phyloP scores from a whole-genome alignment of 306 rosid species.

The Abrus precatorius region DNA sequence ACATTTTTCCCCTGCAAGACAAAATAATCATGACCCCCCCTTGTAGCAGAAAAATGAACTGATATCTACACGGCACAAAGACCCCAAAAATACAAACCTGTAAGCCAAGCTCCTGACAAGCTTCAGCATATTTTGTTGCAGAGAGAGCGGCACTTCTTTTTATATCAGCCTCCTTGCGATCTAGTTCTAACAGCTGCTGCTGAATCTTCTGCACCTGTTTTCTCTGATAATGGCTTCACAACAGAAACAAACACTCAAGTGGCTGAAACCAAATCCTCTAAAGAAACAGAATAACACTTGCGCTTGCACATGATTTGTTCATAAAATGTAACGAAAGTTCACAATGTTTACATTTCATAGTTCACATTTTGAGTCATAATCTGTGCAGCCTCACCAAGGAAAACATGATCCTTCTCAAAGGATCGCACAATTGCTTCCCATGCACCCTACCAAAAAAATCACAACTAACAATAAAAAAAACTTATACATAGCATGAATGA shows the following conservation, averaged over 20 bases:
- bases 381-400: constrained; percentile 96
- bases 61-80: constrained; percentile 10
- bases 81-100: constrained; percentile 64
- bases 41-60: constrained; percentile 3
- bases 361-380: constrained; percentile 86
- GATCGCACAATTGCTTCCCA: constrained; percentile 84
- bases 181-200: constrained; percentile 89
- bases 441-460: constrained; percentile 67
- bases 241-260: constrained; percentile 27
- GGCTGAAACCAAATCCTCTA: constrained; percentile 18
- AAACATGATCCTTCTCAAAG: constrained; percentile 87
- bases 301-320: not conserved
- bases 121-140: constrained; percentile 83
- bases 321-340: not conserved
- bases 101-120: constrained; percentile 97
- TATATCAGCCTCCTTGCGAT: constrained; percentile 93
- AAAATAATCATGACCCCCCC: constrained; percentile 23
- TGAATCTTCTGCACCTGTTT: constrained; percentile 97
- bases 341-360: constrained; percentile 85
- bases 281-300: constrained; percentile 24
- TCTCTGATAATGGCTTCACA: constrained; percentile 85
- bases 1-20: constrained; percentile 82
- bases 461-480: not conserved
- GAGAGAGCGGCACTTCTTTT: constrained; percentile 87
- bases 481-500: not conserved